Evolutionary conservation across 805 yeast species (phyloP), one percentile per base, ranked within the genome.

Genomic region (Brettanomyces sp.): DNA sequence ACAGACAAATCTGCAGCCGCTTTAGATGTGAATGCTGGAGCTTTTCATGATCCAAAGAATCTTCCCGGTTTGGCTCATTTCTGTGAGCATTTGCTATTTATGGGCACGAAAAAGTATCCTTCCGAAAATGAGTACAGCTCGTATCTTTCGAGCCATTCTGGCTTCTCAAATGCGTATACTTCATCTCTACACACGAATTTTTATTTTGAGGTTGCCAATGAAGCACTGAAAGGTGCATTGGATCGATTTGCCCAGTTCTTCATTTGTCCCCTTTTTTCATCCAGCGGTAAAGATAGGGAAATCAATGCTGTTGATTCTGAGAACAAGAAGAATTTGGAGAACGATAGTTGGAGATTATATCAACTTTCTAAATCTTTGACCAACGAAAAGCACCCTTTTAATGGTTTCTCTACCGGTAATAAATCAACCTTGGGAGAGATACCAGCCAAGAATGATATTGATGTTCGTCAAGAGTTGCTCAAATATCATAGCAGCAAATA

Each of bases 231-330:
- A 49, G 96, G 95, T 5, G 96, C 97, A 0, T 67, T 91, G 45
- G 98, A 91, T 62, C 72, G 98, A 55, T 91, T 91, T 63, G 77
- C 96, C 4, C 98, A 91, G 62, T 91, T 91, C 60, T 91, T 91
- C 69, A 83, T 90, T 34, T 63, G 77, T 28, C 99, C 99, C 1
- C 68, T 91, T 54, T 91, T 91, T 57, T 69, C 72, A 51, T 68
- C 64, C 54, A 53, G 79, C 51, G 82, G 96, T 59, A 86, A 88
- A 59, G 96, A 89, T 58, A 74, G 97, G 46, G 99, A 91, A 64
- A 85, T 91, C 56, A 78, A 80, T 51, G 98, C 98, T 1, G 98
- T 91, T 8, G 96, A 91, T 64, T 85, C 95, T 36, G 99, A 91
- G 66, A 88, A 91, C 68, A 91, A 89, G 62, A 91, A 93, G 67